These are phyloP conservation scores for Trichoderma sp. DNA, from an alignment of 2,329 filamentous ascomycete species.

Conservation along the genomic window DNA sequence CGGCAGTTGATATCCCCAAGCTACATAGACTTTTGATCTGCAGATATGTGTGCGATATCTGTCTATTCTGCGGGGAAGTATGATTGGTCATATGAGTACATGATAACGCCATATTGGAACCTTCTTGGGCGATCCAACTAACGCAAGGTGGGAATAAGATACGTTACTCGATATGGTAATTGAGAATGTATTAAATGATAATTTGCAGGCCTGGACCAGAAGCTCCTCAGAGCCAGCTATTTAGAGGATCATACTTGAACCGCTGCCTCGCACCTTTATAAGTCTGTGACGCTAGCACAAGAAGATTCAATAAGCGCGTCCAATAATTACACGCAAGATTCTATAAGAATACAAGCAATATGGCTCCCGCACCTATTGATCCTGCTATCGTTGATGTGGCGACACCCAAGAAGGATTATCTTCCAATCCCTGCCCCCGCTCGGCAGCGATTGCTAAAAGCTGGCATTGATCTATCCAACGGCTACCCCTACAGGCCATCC, in stretches of 20 bases:
- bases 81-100: not conserved
- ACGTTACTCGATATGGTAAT: not conserved
- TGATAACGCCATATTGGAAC: conserved; percentile 6
- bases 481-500: conserved; percentile 71
- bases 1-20: not conserved
- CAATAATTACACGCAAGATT: not conserved
- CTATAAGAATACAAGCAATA: conserved; percentile 30
- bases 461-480: conserved; percentile 67
- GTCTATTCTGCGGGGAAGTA: conserved; percentile 8
- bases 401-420: conserved; percentile 62
- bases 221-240: not conserved
- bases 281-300: not conserved
- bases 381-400: conserved; percentile 64
- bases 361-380: conserved; percentile 61
- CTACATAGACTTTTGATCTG: not conserved
- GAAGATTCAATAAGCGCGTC: not conserved
- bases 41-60: not conserved
- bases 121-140: conserved; percentile 1
- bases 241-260: not conserved
- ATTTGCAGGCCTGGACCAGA: not conserved
- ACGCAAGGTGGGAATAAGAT: not conserved
- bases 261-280: not conserved
- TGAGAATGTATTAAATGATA: not conserved
- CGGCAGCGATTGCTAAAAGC: conserved; percentile 64
- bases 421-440: conserved; percentile 61